Percentiles rank a stretch among this genome's conserved stretches.
Conservation (phyloP, 352 stramenopile genomes). For the Globisporangium nunn region DNA sequence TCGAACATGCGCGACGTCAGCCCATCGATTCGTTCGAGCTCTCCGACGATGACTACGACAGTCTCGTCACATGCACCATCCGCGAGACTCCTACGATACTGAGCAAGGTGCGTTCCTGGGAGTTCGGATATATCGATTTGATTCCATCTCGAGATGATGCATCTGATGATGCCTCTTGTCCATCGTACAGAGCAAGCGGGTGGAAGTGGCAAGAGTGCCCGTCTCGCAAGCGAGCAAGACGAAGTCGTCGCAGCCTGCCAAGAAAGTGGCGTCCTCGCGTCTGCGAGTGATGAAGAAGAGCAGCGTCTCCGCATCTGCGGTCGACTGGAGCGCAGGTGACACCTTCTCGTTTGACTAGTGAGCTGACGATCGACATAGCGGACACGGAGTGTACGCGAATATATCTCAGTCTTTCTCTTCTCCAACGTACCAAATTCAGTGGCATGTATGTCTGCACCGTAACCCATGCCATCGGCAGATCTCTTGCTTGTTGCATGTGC, state of each 20-base stretch:
- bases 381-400: neutral
- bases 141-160: neutral
- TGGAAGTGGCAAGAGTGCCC: neutral
- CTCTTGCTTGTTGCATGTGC: no score
- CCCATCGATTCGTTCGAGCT: neutral
- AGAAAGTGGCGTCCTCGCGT: constrained; percentile 2
- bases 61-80: neutral
- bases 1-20: neutral
- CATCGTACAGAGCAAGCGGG: neutral
- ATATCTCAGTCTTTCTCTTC: neutral
- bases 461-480: no score
- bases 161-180: neutral
- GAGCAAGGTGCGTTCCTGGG: neutral
- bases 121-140: neutral
- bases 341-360: constrained; percentile 4
- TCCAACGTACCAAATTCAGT: neutral
- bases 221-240: neutral
- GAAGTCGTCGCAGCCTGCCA: constrained; percentile 2
- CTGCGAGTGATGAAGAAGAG: constrained; percentile 5
- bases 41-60: neutral
- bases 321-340: constrained; percentile 6
- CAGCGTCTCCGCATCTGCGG: neutral
- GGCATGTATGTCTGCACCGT: no score
- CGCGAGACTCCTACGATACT: neutral
- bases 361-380: neutral